Conservation (phyloP, 345 rosid genomes). For the Balakata baccata region DNA sequence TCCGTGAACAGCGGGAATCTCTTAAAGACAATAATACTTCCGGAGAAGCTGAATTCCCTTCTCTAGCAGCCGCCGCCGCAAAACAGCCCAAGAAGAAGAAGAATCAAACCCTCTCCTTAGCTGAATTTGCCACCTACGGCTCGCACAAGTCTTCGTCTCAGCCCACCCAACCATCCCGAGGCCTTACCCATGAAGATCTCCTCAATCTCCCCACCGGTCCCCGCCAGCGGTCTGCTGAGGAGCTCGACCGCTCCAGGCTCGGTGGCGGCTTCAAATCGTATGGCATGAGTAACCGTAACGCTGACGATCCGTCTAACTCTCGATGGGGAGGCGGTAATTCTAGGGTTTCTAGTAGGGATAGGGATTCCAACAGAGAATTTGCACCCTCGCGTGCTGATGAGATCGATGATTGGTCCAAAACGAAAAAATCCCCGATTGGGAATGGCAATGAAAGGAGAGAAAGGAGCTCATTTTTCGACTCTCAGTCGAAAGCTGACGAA, state of each 20-base stretch:
- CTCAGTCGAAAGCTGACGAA: conserved; percentile 90
- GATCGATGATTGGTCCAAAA: conserved; percentile 80
- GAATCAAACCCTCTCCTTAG: conserved; percentile 59
- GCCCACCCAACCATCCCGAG: conserved; percentile 20
- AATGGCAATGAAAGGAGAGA: conserved; percentile 35
- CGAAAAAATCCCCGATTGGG: conserved; percentile 51
- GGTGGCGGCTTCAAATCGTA: conserved; percentile 75
- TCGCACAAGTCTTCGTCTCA: conserved; percentile 26
- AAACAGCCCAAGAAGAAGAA: conserved; percentile 79
- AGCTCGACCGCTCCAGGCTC: conserved; percentile 66
- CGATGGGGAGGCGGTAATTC: conserved; percentile 51
- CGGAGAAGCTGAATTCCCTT: conserved; percentile 51
- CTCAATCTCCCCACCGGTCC: conserved; percentile 82
- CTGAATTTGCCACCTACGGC: conserved; percentile 46
- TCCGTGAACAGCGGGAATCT: conserved; percentile 40
- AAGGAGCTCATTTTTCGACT: conserved; percentile 47
- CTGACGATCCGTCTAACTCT: conserved; percentile 52
- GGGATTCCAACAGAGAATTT: conserved; percentile 47
- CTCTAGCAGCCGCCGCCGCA: conserved; percentile 60
- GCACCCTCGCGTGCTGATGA: conserved; percentile 85
- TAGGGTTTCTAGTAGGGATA: conserved; percentile 42
- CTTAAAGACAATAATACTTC: conserved; percentile 15
- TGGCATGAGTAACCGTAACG: conserved; percentile 30
- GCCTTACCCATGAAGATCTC: conserved; percentile 58
- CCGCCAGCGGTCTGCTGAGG: conserved; percentile 77